Conservation (phyloP, 441 rosid species). For the Corymbia citriodora region DNA sequence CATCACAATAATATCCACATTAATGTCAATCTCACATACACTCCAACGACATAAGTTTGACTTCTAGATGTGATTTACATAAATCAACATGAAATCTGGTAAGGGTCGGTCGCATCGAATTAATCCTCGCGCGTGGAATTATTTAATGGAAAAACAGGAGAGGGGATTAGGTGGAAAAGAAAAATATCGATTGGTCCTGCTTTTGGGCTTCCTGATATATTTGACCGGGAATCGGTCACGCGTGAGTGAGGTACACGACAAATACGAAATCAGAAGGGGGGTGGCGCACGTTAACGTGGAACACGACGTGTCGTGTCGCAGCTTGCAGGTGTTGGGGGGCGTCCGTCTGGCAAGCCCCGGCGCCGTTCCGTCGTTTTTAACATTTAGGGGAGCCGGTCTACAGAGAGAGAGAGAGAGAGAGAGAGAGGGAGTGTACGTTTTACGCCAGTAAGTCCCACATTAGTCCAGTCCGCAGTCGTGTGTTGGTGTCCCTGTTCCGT, state of each 20-base stretch:
- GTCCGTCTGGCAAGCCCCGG: conserved; percentile 11
- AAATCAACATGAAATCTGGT: neutral
- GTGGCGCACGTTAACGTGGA: conserved; percentile 6
- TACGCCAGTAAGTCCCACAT: neutral
- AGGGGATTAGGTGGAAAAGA: neutral
- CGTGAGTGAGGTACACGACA: conserved; percentile 76
- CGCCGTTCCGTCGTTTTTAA: conserved; percentile 10
- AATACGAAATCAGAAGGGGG: conserved; percentile 6
- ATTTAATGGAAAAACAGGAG: neutral
- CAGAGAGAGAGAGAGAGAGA: too few species aligned
- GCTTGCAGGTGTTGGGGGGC: too few species aligned
- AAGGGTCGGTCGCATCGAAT: neutral
- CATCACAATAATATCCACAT: neutral
- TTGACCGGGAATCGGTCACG: conserved; percentile 61
- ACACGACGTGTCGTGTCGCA: conserved; percentile 10
- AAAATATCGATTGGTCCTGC: conserved; percentile 11
- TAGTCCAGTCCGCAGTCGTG: neutral
- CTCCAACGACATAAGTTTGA: neutral
- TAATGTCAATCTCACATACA: neutral
- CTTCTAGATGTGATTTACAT: neutral
- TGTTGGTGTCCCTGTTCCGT: neutral
- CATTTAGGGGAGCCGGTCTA: neutral
- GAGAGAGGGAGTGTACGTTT: neutral
- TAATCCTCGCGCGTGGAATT: neutral
- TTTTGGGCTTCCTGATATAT: conserved; percentile 28